These are phyloP conservation scores for Dictyostelium firmibasis DNA, from an alignment of 78 protist genomes.

Conservation along the genomic window DNA sequence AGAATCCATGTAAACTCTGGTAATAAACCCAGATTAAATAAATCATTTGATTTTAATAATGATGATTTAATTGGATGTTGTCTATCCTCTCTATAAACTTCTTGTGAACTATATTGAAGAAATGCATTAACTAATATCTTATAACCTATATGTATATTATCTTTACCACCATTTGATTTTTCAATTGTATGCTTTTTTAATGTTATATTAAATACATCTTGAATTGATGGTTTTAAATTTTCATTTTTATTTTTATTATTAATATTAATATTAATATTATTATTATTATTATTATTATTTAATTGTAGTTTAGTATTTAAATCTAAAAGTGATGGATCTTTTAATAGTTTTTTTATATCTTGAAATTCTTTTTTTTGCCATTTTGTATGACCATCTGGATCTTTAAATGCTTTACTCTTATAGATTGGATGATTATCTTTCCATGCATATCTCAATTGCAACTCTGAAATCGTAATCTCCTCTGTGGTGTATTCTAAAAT, in stretches of 20 bases:
- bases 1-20: conserved; percentile 35
- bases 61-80: conserved; percentile 10
- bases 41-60: not conserved
- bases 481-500: conserved; percentile 54
- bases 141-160: conserved; percentile 40
- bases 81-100: not conserved
- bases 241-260: not conserved
- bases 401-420: conserved; percentile 9
- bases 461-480: conserved; percentile 32
- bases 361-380: conserved; percentile 50
- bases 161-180: not conserved
- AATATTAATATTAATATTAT: not conserved
- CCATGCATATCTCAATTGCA: conserved; percentile 64
- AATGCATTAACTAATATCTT: conserved; percentile 29
- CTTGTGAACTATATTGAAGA: conserved; percentile 2
- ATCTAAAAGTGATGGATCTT: not conserved
- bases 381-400: conserved; percentile 30
- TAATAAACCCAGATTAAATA: not conserved
- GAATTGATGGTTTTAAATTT: conserved; percentile 25
- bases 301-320: not conserved
- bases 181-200: conserved; percentile 32
- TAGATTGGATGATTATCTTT: conserved; percentile 65
- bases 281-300: not conserved
- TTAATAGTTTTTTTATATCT: not conserved
- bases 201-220: conserved; percentile 48